These are phyloP conservation scores for Massarina eburnea DNA, from an alignment of 2,329 filamentous ascomycete species.

Conservation along the genomic window DNA sequence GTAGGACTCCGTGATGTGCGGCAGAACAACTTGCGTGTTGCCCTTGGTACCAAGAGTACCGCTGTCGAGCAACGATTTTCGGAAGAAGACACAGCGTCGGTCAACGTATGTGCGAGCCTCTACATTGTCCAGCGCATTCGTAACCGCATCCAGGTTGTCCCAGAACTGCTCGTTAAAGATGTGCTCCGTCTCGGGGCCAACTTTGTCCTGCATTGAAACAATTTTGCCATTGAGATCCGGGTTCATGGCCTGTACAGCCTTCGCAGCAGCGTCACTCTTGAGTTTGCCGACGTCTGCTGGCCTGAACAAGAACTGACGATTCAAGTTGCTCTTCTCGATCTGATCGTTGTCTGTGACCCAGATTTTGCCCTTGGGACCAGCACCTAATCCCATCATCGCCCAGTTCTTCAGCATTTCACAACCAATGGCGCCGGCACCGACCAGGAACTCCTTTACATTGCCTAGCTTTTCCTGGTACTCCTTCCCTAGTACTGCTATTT, in stretches of 20 bases:
- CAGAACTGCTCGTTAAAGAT: conserved; percentile 95
- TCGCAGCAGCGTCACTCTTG: conserved; percentile 93
- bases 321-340: conserved; percentile 98
- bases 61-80: conserved; percentile 92
- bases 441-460: conserved; percentile 89
- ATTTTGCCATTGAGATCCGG: conserved; percentile 88
- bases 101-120: conserved; percentile 97
- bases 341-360: conserved; percentile 96
- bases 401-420: conserved; percentile 99
- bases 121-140: conserved; percentile 96
- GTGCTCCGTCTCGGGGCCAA: conserved; percentile 88
- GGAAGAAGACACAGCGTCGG: conserved; percentile 95
- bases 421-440: conserved; percentile 94
- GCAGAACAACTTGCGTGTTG: conserved; percentile 94
- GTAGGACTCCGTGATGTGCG: conserved; percentile 91
- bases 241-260: conserved; percentile 93
- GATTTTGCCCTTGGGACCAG: conserved; percentile 85
- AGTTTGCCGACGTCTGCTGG: conserved; percentile 90
- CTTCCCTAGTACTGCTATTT: conserved; percentile 92
- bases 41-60: conserved; percentile 98
- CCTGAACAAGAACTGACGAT: conserved; percentile 95
- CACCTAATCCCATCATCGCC: conserved; percentile 96
- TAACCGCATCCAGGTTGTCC: conserved; percentile 83
- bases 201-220: conserved; percentile 80
- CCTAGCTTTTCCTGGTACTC: conserved; percentile 93